Evolutionary conservation across 306 rosid species (phyloP), one percentile per base, ranked within the genome.

Genomic region (Vigna unguiculata): DNA sequence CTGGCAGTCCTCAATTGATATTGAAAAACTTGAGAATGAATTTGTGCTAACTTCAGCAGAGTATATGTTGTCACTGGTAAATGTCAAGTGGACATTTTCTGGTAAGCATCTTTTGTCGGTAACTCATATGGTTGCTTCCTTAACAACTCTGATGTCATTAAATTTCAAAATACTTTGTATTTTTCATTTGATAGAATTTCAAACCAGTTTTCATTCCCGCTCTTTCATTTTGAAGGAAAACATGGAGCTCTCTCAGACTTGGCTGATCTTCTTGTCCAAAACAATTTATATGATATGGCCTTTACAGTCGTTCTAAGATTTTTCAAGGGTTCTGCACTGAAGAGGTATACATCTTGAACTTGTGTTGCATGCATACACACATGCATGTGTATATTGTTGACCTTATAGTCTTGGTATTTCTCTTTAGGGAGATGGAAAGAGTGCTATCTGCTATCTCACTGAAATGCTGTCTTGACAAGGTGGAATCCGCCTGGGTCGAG

Each of bases 21-120:
- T 92, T 7, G 89, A 90, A 86, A 86, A 87, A 78, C 90, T 95
- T 58, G 97, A 95, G 85, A 76, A 90, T 15, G 97, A 95, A 78
- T 92, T 80, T 85, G 86, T 90, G 74, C 91, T 95, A 68, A 85
- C 97, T 34, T 92, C 92, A 20, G 97, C 97, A 38, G 97, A 92
- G 82, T 89, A 88, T 87, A 82, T 83, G 82, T 97, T 95, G 69
- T 89, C 96, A 1, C 62, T 89, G 58, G 87, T 84, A 82, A 87
- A 92, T 80, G 86, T 92, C 63, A 90, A 86, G 74, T 87, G 91
- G 91, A 77, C 86, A 75, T 89, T 74, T 80, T 72, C 91, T 69
- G 97, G 98, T 90, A 85, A 90, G 77, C 73, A 58, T 53, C 57
- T 36, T 45, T 69, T 45, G 17, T 67, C 59, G 64, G 24, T 28